phyloP scores from a whole-genome alignment of 2,329 filamentous ascomycete genomes.

The Alternaria sp. region DNA sequence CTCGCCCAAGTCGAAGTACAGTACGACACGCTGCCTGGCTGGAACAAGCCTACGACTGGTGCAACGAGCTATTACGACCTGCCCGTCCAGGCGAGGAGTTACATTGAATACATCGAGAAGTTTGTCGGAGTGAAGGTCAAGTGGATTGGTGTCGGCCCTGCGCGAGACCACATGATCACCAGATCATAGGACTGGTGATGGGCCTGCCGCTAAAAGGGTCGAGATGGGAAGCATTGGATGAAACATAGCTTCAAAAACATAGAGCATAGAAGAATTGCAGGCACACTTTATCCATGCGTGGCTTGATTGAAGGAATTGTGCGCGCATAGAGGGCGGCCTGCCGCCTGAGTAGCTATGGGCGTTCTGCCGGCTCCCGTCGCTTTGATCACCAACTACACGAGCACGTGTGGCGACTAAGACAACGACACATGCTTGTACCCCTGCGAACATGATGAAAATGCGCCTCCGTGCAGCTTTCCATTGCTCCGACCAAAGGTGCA shows the following conservation, averaged over 20 bases:
- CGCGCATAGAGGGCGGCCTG: neutral
- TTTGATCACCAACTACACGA: neutral
- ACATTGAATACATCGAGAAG: constrained; percentile 72
- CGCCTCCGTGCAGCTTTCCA: neutral
- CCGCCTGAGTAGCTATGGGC: neutral
- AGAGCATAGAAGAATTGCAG: constrained; percentile 15
- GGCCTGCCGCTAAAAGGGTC: neutral
- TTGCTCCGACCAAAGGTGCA: neutral
- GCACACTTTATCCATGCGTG: constrained; percentile 6
- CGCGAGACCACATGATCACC: constrained; percentile 70
- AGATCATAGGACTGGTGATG: constrained; percentile 47
- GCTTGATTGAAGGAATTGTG: neutral
- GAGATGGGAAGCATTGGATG: neutral
- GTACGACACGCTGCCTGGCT: constrained; percentile 74
- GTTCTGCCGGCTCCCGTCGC: neutral
- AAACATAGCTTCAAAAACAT: constrained; percentile 12
- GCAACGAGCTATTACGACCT: constrained; percentile 69
- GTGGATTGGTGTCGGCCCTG: constrained; percentile 73
- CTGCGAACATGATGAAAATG: neutral
- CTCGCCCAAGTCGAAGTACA: constrained; percentile 69
- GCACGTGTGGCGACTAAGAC: constrained; percentile 8
- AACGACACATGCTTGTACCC: neutral
- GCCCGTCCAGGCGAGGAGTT: constrained; percentile 69
- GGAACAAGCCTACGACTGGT: constrained; percentile 70
- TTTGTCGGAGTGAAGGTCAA: constrained; percentile 69